Base-by-base conservation (phyloP, 1,284 basidiomycete species). In the Leccinum pachyderme region DNA sequence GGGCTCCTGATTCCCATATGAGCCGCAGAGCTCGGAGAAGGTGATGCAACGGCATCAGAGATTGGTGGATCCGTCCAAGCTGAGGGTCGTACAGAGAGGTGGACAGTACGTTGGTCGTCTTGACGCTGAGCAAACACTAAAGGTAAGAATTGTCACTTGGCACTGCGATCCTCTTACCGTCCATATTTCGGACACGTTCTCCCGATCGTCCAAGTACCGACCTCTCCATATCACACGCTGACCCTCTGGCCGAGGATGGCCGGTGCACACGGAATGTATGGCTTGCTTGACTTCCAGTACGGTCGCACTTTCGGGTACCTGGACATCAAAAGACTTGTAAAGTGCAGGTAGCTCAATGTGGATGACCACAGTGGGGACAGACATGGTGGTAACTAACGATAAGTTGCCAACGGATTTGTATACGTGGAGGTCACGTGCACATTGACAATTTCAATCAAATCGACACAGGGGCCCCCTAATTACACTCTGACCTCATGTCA, bases 181-280 rank as follows among this genome's bases (percentile, higher is more conserved):
- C 87, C 89, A 89, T 44, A 91, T 72, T 48, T 83, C 79, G 53
- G 77, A 73, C 24, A 91, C 76, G 60, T 76, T 80, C 75, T 91
- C 87, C 43, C 77, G 74, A 69, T 91, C 85, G 27, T 69, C 72
- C 49, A 91, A 73, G 64, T 80, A 77, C 46, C 89, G 81, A 18
- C 89, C 89, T 63, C 83, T 79, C 80, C 83, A 89, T 56, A 91
- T 84, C 58, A 91, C 76, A 55, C 86, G 76, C 71, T 91, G 89
- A 13, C 88, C 87, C 15, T 83, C 81, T 15, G 81, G 76, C 35
- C 73, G 77, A 46, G 89, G 89, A 55, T 74, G 76, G n/a, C 89
- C 89, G 8, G 79, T 72, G 65, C 89, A 91, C 22, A 73, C 67
- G 15, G 65, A 72, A 56, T 74, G 76, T 58, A 91, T 90, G 70